Evolutionary conservation across 2,329 filamentous ascomycete species (phyloP).

Genomic region (Ophiostoma triangulosporum): DNA sequence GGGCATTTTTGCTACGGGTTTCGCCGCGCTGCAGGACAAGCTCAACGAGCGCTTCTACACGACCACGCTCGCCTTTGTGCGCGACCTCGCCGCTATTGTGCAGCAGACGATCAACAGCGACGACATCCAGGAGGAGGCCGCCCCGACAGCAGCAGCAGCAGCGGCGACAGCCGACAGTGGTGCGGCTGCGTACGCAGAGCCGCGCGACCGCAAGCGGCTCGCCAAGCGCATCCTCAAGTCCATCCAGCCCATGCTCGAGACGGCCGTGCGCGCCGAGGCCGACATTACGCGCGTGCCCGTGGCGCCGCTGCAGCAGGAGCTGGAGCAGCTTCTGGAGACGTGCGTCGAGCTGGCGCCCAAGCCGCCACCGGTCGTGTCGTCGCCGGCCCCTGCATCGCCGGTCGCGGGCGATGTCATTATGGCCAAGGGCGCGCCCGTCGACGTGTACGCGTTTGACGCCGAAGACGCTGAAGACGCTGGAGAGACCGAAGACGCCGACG

Average conservation of each 20-base stretch:
- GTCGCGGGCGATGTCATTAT: slow-evolving; percentile 34
- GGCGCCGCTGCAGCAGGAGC: slow-evolving; percentile 56
- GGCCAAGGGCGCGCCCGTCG: slow-evolving; percentile 32
- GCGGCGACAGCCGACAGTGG: slow-evolving; percentile 4
- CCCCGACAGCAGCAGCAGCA: slow-evolving; percentile 14
- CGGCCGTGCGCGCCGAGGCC: slow-evolving; percentile 66
- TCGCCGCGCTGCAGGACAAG: slow-evolving; percentile 35
- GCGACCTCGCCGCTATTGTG: slow-evolving; percentile 43
- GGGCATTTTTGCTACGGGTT: slow-evolving; percentile 40
- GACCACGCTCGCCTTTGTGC: slow-evolving; percentile 41
- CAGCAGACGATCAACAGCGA: slow-evolving; percentile 33
- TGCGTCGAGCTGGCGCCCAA: slow-evolving; percentile 42
- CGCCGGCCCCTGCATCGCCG: background rate
- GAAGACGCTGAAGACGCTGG: background rate
- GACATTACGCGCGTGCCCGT: slow-evolving; percentile 59
- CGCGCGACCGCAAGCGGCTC: slow-evolving; percentile 70
- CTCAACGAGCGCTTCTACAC: slow-evolving; percentile 45
- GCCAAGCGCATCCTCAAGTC: slow-evolving; percentile 81
- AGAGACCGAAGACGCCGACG: background rate
- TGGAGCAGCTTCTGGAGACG: slow-evolving; percentile 59
- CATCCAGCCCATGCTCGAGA: slow-evolving; percentile 64
- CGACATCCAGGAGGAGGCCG: slow-evolving; percentile 16
- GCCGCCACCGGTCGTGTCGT: slow-evolving; percentile 21
- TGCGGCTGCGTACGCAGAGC: slow-evolving; percentile 50
- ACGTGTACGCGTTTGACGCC: background rate